Base-by-base conservation (phyloP, 2,329 filamentous ascomycete species). In the Colletotrichum australisinense region DNA sequence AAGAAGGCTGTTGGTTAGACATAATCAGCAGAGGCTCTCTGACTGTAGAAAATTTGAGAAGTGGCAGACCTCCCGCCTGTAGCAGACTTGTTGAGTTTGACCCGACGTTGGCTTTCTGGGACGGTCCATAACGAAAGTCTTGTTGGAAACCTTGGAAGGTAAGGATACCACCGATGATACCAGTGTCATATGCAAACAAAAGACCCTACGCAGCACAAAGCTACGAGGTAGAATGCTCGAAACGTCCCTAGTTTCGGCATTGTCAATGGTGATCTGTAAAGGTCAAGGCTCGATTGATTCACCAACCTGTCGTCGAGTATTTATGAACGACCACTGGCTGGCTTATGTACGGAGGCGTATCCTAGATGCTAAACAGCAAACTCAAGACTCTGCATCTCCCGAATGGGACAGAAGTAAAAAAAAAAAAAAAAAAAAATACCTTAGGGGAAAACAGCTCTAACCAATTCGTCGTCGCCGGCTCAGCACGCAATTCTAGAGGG, bases 111-210 rank as follows among this genome's bases (percentile, higher is more conserved):
- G 82, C 73, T 58, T 79, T 78, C 56, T 80, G 77, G 7, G 73
- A 75, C 2, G 78, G 75, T 4, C 75, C 79, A 66, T 81, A 81
- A 22, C 80, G 77, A 74, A 85, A 84, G 70, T 85, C 84, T 9
- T 75, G 72, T 46, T 82, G 81, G 75, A 85, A 85, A 26, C 81
- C 81, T 42, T 78, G 63, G 9, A 85, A 78, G 6, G 82, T 83
- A 53, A 85, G 76, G 58, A 85, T 80, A 6, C 84, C 83, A 11
- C 85, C 85, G 19, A 84, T 79, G 49, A 85, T 83, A 19, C 84
- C 84, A 1, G 84, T 85, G 72, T 85, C 84, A 67, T 86, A 85
- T 72, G 83, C 83, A 74, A 80, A 81, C 42, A 85, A 77, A 86
- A 1, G 82, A 84, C 14, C 81, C 81, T 24, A 80, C 77, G 76